Evolutionary conservation across 1,284 basidiomycete species (phyloP).

Genomic region (Mycena citricolor): DNA sequence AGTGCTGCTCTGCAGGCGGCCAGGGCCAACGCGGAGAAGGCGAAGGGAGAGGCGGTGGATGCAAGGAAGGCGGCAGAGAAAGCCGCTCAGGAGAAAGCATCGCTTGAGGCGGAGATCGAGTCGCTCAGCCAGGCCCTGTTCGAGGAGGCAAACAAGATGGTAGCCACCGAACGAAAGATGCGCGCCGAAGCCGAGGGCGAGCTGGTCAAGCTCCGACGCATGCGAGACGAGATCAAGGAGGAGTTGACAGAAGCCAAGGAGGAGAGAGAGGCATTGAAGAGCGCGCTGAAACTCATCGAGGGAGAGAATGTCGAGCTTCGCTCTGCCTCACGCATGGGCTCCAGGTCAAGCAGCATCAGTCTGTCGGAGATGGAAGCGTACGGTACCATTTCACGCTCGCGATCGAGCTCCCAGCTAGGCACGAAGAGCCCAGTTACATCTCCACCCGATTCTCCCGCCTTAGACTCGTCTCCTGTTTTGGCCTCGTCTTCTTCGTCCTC

Average conservation of each 20-base stretch:
- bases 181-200: slow-evolving; percentile 79
- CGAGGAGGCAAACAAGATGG: slow-evolving; percentile 95
- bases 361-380: not conserved
- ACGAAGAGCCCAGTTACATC: slow-evolving; percentile 9
- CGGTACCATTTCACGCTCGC: slow-evolving; percentile 6
- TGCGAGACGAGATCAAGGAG: slow-evolving; percentile 73
- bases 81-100: slow-evolving; percentile 63
- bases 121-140: slow-evolving; percentile 82
- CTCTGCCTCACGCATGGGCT: slow-evolving; percentile 4
- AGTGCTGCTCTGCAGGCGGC: slow-evolving; percentile 11
- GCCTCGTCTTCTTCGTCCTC: slow-evolving; percentile 1
- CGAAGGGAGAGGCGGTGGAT: slow-evolving; percentile 23
- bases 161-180: slow-evolving; percentile 75
- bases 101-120: slow-evolving; percentile 82
- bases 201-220: slow-evolving; percentile 57
- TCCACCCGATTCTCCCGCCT: slow-evolving; percentile 2
- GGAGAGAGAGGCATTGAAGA: slow-evolving; percentile 75
- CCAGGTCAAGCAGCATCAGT: slow-evolving; percentile 9
- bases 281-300: slow-evolving; percentile 74
- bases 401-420: slow-evolving; percentile 21
- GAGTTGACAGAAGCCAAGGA: slow-evolving; percentile 64
- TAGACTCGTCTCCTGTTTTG: not conserved
- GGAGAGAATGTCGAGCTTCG: slow-evolving; percentile 32
- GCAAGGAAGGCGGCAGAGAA: slow-evolving; percentile 45
- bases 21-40: slow-evolving; percentile 12